Percentiles rank a stretch among this genome's conserved stretches.
These are phyloP conservation scores for Triticum dicoccoides DNA, from an alignment of 176 grass and related monocot genomes.

Conservation along the genomic window DNA sequence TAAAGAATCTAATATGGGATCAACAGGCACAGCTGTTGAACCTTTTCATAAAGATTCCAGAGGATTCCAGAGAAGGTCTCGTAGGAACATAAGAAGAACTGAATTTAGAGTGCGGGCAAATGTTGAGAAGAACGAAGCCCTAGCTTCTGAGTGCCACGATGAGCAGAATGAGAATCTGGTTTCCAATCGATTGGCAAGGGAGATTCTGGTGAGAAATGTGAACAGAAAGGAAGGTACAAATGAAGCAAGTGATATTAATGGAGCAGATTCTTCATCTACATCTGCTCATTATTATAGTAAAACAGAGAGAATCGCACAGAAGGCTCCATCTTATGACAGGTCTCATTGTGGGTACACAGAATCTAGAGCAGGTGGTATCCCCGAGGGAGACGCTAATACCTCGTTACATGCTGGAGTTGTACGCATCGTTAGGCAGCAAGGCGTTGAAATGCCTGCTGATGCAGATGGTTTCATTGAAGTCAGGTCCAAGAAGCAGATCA, in stretches of 20 bases:
- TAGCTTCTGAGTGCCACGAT: constrained; percentile 32
- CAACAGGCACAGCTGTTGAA: constrained; percentile 43
- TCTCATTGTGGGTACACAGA: constrained; percentile 43
- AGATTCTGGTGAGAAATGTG: constrained; percentile 42
- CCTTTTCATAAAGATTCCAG: constrained; percentile 56
- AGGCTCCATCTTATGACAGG: constrained; percentile 47
- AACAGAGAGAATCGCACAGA: constrained; percentile 35
- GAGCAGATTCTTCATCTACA: constrained; percentile 35
- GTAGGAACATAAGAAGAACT: constrained; percentile 68
- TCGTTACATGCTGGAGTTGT: constrained; percentile 65
- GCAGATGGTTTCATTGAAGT: constrained; percentile 99
- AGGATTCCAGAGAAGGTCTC: constrained; percentile 60
- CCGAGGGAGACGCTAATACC: constrained; percentile 49
- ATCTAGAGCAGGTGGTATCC: constrained; percentile 25
- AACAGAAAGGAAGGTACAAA: constrained; percentile 45
- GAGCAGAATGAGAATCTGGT: constrained; percentile 45
- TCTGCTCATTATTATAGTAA: constrained; percentile 36
- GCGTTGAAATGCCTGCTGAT: constrained; percentile 85
- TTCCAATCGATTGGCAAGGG: constrained; percentile 34
- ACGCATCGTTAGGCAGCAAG: constrained; percentile 74
- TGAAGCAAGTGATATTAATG: constrained; percentile 40
- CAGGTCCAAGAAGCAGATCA: constrained; percentile 94
- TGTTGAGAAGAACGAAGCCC: constrained; percentile 54
- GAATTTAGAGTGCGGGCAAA: constrained; percentile 80
- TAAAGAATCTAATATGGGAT: constrained; percentile 52